Evolutionary conservation across 108 stramenopile species (phyloP).

Genomic region (Chaetoceros muelleri): DNA sequence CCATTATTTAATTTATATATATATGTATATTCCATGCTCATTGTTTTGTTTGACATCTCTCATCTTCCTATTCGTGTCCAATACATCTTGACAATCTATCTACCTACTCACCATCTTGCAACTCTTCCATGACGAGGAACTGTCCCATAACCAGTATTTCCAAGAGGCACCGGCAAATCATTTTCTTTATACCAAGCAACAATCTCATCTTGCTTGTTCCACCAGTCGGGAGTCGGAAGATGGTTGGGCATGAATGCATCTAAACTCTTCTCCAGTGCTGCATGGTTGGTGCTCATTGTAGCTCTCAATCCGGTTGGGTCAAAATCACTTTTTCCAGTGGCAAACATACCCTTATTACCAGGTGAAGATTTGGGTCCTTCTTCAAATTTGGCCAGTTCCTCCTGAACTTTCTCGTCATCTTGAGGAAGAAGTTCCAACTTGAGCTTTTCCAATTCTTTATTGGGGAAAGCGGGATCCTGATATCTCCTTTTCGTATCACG

Average conservation of each 20-base stretch:
- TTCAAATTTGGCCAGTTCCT: constrained; percentile 49
- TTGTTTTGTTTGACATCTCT: no score
- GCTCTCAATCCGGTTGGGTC: constrained; percentile 75
- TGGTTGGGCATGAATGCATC: constrained; percentile 82
- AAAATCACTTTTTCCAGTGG: constrained; percentile 69
- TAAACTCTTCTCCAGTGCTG: constrained; percentile 42
- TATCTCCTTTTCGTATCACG: constrained; percentile 70
- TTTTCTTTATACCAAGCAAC: constrained; percentile 70
- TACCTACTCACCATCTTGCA: constrained; percentile 56
- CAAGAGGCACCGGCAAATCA: constrained; percentile 69
- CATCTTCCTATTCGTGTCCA: no score
- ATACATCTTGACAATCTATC: no score
- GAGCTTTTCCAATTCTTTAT: constrained; percentile 49
- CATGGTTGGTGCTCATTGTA: constrained; percentile 67
- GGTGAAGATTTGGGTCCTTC: constrained; percentile 50
- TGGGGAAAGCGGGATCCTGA: constrained; percentile 31
- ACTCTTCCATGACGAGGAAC: constrained; percentile 43
- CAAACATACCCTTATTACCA: constrained; percentile 76
- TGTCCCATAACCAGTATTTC: constrained; percentile 44
- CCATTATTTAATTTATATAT: no score
- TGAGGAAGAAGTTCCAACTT: constrained; percentile 55
- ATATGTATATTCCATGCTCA: no score
- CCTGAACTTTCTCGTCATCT: constrained; percentile 51
- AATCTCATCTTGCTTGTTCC: constrained; percentile 42
- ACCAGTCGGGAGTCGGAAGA: constrained; percentile 61